phyloP scores from a whole-genome alignment of 2,329 filamentous ascomycete genomes.

The Clonostachys byssicola region DNA sequence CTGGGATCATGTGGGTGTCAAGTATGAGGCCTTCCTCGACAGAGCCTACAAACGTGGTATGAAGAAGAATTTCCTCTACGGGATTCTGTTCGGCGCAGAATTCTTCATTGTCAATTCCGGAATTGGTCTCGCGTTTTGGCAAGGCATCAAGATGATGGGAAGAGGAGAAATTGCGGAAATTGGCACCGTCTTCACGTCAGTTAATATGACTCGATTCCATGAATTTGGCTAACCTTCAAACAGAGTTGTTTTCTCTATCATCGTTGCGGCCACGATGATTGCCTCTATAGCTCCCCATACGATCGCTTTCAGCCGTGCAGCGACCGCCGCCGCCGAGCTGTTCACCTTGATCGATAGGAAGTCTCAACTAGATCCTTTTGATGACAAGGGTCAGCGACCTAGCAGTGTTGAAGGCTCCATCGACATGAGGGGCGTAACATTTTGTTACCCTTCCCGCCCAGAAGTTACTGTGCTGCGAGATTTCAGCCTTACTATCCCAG shows the following conservation, averaged over 20 bases:
- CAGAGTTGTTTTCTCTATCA: neutral
- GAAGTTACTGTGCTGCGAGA: slow-evolving; percentile 52
- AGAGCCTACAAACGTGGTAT: slow-evolving; percentile 17
- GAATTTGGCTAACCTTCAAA: neutral
- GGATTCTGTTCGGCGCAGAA: slow-evolving; percentile 24
- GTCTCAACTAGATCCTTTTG: slow-evolving; percentile 33
- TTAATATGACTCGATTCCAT: too few relatives aligned
- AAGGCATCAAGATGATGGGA: neutral
- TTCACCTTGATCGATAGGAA: neutral
- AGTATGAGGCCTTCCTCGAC: neutral
- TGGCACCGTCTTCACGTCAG: neutral
- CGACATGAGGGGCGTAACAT: neutral
- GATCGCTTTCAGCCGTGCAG: neutral
- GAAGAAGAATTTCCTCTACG: slow-evolving; percentile 18
- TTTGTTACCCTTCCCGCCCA: slow-evolving; percentile 25
- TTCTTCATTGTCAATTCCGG: slow-evolving; percentile 2
- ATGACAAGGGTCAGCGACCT: slow-evolving; percentile 48
- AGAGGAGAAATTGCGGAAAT: slow-evolving; percentile 22
- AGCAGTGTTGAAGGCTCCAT: neutral
- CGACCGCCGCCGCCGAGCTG: neutral
- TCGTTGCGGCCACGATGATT: neutral
- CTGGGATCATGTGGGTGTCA: neutral
- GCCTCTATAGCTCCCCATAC: neutral
- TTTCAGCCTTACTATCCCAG: slow-evolving; percentile 45
- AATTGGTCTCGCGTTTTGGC: neutral